phyloP scores from a whole-genome alignment of 176 grass and related monocot genomes.

The Bromus sterilis region DNA sequence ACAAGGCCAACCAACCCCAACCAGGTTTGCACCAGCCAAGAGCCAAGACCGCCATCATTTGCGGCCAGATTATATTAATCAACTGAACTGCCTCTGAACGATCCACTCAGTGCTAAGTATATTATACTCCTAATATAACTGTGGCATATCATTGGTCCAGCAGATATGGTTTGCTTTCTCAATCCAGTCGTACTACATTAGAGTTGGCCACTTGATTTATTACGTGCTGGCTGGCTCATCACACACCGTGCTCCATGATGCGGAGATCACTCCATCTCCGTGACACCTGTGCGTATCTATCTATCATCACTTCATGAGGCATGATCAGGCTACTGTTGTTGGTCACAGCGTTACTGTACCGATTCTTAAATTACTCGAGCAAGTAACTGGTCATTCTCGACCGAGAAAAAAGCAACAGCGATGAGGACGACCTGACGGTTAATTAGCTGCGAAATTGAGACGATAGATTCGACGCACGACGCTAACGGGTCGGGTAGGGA shows the following conservation, averaged over 20 bases:
- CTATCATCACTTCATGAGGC: background rate
- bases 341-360: too few species aligned
- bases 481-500: background rate
- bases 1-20: background rate
- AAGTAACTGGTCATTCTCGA: background rate
- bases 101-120: background rate
- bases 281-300: background rate
- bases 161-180: background rate
- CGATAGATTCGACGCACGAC: too few species aligned
- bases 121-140: background rate
- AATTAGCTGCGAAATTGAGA: background rate
- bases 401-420: background rate
- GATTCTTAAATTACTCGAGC: background rate
- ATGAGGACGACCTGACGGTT: background rate
- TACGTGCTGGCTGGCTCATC: background rate
- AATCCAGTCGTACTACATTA: background rate
- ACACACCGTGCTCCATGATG: background rate
- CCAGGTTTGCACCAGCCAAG: background rate
- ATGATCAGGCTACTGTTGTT: background rate
- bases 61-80: background rate
- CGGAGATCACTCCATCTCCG: background rate
- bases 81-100: background rate
- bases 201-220: background rate
- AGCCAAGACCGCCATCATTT: background rate
- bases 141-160: conserved; percentile 7